Conservation (phyloP, 208 protist species). For the Leishmania tarentolae region DNA sequence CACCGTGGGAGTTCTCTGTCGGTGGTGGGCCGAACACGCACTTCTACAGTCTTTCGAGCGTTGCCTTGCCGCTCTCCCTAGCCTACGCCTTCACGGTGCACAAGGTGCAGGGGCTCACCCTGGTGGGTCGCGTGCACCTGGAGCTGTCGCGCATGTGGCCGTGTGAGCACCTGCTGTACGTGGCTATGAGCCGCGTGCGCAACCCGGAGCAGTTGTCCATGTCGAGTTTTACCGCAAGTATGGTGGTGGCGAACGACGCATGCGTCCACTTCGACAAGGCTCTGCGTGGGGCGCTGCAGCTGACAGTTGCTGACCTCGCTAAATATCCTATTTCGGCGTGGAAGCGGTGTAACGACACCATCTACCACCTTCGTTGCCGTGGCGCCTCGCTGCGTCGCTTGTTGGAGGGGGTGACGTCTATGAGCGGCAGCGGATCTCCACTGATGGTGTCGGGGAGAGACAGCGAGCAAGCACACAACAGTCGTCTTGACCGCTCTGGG, state of each 20-base stretch:
- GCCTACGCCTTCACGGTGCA: slow-evolving; percentile 92
- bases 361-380: slow-evolving; percentile 77
- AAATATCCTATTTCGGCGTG: slow-evolving; percentile 77
- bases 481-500: neutral
- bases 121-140: slow-evolving; percentile 86
- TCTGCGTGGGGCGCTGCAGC: slow-evolving; percentile 37
- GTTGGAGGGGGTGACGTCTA: slow-evolving; percentile 41
- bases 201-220: slow-evolving; percentile 91
- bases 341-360: slow-evolving; percentile 88
- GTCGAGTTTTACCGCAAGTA: slow-evolving; percentile 66
- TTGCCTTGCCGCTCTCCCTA: slow-evolving; percentile 76
- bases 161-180: slow-evolving; percentile 88
- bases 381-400: slow-evolving; percentile 67
- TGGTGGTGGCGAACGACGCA: slow-evolving; percentile 80
- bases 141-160: slow-evolving; percentile 91
- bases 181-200: slow-evolving; percentile 88
- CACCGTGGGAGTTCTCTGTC: slow-evolving; percentile 85
- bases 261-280: slow-evolving; percentile 80
- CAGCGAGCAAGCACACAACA: neutral
- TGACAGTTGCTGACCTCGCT: slow-evolving; percentile 43
- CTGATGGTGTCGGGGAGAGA: slow-evolving; percentile 5
- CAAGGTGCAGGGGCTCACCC: slow-evolving; percentile 88
- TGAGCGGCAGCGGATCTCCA: slow-evolving; percentile 16
- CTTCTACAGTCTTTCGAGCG: slow-evolving; percentile 78
- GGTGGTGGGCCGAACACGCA: slow-evolving; percentile 72